Evolutionary conservation across 768 basidiomycete genomes (phyloP), one percentile per base, ranked within the genome.

Genomic region (Erythrobasidium yunnanense): DNA sequence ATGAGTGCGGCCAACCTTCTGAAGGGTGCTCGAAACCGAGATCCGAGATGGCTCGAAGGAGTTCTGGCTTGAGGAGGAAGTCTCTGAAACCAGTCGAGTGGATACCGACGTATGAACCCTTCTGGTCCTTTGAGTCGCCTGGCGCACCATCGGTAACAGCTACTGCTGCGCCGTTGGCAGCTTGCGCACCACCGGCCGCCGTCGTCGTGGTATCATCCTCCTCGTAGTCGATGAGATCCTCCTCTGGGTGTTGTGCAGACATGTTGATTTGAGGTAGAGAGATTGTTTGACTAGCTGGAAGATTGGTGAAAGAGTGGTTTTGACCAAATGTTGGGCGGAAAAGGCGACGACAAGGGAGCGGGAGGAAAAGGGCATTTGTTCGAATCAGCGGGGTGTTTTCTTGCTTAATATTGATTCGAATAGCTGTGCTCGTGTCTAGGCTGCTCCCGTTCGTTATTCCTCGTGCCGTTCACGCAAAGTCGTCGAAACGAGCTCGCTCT

Each of bases 11-110:
- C 79, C 65, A 71, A 95, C 95, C 95, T 83, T 99, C 95, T 55
- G 93, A 97, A 60, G 95, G 95, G 79, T 99, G 95, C 78, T 99
- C 95, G 74, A 99, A 99, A 77, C 95, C 95, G n/a, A 99, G 81
- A 74, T 99, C 95, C 78, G 89, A 91, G 77, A 99, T 99, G 54
- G 95, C 92, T 66, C 95, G 87, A 73, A 97, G 82, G 68, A 99
- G 78, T 76, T 97, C 95, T 38, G 95, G 90, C 79, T 97, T 99
- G 77, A 97, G 80, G 76, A 99, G 80, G 81, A 99, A 99, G 77
- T 99, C 95, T 77, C 95, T 84, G 80, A 99, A 99, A 66, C 95
- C 95, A 69, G 95, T 99, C 68, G 92, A 92, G 81, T 99, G 95
- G 74, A 99, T 96, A 30, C 95, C 95, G 68, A 95, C 93, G 71